Evolutionary conservation across 345 rosid genomes (phyloP), one percentile per base, ranked within the genome.

Genomic region (Sisymbrium irio): DNA sequence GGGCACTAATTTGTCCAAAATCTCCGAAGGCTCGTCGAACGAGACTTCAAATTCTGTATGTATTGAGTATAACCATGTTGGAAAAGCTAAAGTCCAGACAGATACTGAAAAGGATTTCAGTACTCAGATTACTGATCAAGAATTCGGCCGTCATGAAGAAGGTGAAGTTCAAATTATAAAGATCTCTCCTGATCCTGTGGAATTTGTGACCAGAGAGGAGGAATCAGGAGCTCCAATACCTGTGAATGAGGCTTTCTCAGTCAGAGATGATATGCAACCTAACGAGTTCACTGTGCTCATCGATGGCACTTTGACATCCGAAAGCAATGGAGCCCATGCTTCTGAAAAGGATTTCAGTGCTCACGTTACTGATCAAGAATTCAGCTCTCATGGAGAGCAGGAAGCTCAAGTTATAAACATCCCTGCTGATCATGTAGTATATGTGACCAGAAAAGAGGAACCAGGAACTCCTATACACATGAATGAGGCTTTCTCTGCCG

Each of bases 311-410:
- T 36, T 44, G 69, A 73, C 69, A 57, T 60, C 68, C 30, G 65
- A 64, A 63, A 85, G 81, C 76, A 72, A 62, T 54, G 81, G 62
- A 57, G 60, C 32, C 62, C 17, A 47, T 56, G 37, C 71, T 62
- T 41, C 62, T 49, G 62, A 57, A 45, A 70, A 51, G 57, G 57
- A 77, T 66, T 67, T n/a, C 45, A 61, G 55, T 50, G 67, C 62
- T 69, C 78, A 79, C 60, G 66, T 70, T 59, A 30, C 78, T 69
- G 47, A 77, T 74, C 68, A 56, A 45, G 77, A 59, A 59, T 19
- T 58, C 15, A 40, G 54, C 57, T 71, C 78, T 54, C 20, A 72
- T 39, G 56, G 64, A 54, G 41, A 28, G 54, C 77, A 41, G 20
- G 70, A 65, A 65, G 77, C 46, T 63, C 63, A 79, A 55, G 71